Base-by-base conservation (phyloP, 768 basidiomycete genomes). In the Agaricus subrufescens region DNA sequence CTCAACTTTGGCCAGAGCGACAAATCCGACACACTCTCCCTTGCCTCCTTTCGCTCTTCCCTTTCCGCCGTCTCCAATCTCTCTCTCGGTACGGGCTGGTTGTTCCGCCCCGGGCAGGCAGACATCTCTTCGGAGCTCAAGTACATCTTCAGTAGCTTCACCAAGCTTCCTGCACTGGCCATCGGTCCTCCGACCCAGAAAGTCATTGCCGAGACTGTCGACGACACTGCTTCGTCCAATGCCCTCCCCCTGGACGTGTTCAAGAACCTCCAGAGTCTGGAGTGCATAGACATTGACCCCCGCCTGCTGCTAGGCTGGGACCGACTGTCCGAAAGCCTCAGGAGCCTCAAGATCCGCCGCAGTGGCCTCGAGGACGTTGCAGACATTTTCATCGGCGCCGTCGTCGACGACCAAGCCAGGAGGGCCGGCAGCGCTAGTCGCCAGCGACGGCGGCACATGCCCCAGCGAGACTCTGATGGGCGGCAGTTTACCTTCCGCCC, bases 111-210 rank as follows among this genome's bases (percentile, higher is more conserved):
- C 4, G 78, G 84, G 55, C 81, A 80, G 38, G 81, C 79, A 10
- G 79, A 66, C 58, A 70, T 89, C 61, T 87, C 94, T 54, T 66
- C 75, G 2, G 89, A 93, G 63, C 84, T 96, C 68, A 93, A 85
- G 67, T 92, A 86, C 69, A 79, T 95, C 59, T 96, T 85, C 73
- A 92, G 91, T 67, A 82, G 86, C 66, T 92, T 96, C 74, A 97
- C 92, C 44, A 93, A 90, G 71, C 75, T 97, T 0, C 94, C 94
- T 14, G 87, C 92, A 1, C 75, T 96, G 39, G 72, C 76, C 6
- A 71, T 95, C 54, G 78, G 75, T 58, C 78, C 86, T 1, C 87
- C 89, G 0, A 81, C 81, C 45, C 77, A 78, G 47, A 84, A 82
- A 54, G 71, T 83, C 61, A 85, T 95, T 26, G 67, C 79, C 4